These are phyloP conservation scores for Aspergillus ruber DNA, from an alignment of 2,329 filamentous ascomycete species.

Conservation along the genomic window DNA sequence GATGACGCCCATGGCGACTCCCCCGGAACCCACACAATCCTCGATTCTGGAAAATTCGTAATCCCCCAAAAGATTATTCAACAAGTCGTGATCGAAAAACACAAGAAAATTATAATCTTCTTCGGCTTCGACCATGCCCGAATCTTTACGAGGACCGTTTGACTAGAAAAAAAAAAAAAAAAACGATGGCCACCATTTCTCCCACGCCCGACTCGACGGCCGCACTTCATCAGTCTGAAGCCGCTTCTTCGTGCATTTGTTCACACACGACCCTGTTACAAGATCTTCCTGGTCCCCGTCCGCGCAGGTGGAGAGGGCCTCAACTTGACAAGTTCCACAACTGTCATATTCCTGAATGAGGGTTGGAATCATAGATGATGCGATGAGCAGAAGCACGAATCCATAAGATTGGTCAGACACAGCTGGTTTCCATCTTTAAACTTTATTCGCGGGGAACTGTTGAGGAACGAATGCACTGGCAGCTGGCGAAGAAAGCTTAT, in stretches of 20 bases:
- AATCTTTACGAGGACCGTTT: slow-evolving; percentile 50
- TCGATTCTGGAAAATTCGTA: slow-evolving; percentile 52
- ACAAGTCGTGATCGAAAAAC: slow-evolving; percentile 15
- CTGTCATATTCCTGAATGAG: slow-evolving; percentile 55
- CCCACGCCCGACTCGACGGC: slow-evolving; percentile 48
- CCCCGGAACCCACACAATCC: slow-evolving; percentile 42
- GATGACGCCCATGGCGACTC: slow-evolving; percentile 39
- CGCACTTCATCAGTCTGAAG: slow-evolving; percentile 43
- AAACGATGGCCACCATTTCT: slow-evolving; percentile 37
- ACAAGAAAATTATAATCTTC: slow-evolving; percentile 50
- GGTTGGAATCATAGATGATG: slow-evolving; percentile 51
- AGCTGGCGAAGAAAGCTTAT: slow-evolving; percentile 58
- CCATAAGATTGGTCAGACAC: slow-evolving; percentile 50
- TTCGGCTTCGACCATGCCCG: slow-evolving; percentile 49
- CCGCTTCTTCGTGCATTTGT: slow-evolving; percentile 49
- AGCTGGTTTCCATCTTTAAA: slow-evolving; percentile 51
- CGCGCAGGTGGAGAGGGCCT: slow-evolving; percentile 52
- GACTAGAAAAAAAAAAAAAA: too few relatives aligned
- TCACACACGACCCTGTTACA: slow-evolving; percentile 46
- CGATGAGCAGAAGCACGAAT: slow-evolving; percentile 50
- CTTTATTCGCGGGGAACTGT: slow-evolving; percentile 53
- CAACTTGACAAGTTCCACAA: slow-evolving; percentile 48
- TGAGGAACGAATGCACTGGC: slow-evolving; percentile 53
- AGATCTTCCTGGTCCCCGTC: slow-evolving; percentile 52
- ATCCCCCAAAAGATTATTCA: slow-evolving; percentile 42